A percentile compares a stretch with the other conserved stretches of the same genome.
Evolutionary conservation across 2,329 filamentous ascomycete species (phyloP).

Genomic region (Diaporthe sp.): DNA sequence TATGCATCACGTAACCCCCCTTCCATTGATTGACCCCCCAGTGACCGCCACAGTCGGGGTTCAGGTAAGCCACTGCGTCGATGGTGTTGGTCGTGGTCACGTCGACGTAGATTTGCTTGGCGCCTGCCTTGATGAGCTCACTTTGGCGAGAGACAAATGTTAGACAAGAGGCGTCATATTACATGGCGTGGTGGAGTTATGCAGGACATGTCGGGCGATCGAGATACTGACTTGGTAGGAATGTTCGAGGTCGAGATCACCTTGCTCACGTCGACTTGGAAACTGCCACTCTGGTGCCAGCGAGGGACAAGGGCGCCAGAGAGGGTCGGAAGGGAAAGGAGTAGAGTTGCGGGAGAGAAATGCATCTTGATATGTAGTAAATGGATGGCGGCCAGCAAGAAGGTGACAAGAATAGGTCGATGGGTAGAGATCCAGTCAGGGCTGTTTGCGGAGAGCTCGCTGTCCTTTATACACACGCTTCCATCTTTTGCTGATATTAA

Average conservation of each 20-base stretch:
- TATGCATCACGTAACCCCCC: no score
- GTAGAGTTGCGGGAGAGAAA: not conserved
- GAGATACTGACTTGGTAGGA: not conserved
- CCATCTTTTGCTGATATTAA: not conserved
- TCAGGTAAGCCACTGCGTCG: not conserved
- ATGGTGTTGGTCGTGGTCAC: not conserved
- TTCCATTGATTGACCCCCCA: no score
- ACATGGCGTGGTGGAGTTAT: not conserved
- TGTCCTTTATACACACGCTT: not conserved
- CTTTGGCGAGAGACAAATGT: not conserved
- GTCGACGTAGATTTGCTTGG: not conserved
- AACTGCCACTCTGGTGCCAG: not conserved
- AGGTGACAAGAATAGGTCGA: not conserved
- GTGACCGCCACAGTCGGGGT: not conserved
- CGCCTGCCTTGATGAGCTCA: not conserved
- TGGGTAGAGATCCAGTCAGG: not conserved
- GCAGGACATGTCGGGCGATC: not conserved
- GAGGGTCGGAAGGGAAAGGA: not conserved
- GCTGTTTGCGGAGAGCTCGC: not conserved
- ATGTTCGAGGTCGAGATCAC: not conserved
- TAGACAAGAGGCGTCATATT: not conserved
- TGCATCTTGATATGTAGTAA: not conserved
- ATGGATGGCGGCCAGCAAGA: not conserved
- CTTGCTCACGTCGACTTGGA: not conserved
- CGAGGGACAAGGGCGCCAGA: not conserved